phyloP scores from a whole-genome alignment of 1,139 yeast species.

The Debaryomyces psychrophilus region DNA sequence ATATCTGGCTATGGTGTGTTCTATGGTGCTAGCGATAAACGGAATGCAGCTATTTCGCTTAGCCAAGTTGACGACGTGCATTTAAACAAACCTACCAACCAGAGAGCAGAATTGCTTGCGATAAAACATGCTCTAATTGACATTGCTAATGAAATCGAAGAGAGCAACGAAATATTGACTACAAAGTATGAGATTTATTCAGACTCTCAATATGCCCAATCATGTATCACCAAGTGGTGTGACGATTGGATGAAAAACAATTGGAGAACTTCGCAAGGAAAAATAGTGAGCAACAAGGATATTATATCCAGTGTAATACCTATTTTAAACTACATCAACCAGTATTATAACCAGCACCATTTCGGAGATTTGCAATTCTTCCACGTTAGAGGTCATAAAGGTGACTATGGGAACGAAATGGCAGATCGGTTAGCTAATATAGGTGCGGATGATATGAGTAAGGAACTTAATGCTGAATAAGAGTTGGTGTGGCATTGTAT shows the following conservation, averaged over 20 bases:
- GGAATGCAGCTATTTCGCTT: slow-evolving; percentile 59
- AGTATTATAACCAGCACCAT: slow-evolving; percentile 25
- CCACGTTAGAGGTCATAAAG: slow-evolving; percentile 77
- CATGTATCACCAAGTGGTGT: slow-evolving; percentile 55
- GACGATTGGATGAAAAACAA: slow-evolving; percentile 55
- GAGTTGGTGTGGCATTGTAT: background rate
- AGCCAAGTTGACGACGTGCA: slow-evolving; percentile 24
- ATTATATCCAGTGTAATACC: slow-evolving; percentile 40
- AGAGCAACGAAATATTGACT: background rate
- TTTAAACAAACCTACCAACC: slow-evolving; percentile 62
- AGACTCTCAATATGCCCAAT: slow-evolving; percentile 61
- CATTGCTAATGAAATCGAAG: slow-evolving; percentile 29
- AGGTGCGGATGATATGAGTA: slow-evolving; percentile 50
- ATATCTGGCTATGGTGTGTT: slow-evolving; percentile 70
- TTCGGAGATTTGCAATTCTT: slow-evolving; percentile 42
- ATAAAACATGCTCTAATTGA: slow-evolving; percentile 55
- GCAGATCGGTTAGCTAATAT: slow-evolving; percentile 77
- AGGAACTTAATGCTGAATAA: background rate
- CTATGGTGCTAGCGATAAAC: slow-evolving; percentile 57
- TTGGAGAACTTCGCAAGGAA: slow-evolving; percentile 51
- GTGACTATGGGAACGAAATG: slow-evolving; percentile 67
- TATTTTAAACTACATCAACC: slow-evolving; percentile 32
- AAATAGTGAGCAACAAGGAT: slow-evolving; percentile 54
- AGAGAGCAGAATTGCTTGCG: slow-evolving; percentile 79
- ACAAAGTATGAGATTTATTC: slow-evolving; percentile 43